Evolutionary conservation across 139 green algal genomes (phyloP).

Genomic region (Tetradesmus obliquus): DNA sequence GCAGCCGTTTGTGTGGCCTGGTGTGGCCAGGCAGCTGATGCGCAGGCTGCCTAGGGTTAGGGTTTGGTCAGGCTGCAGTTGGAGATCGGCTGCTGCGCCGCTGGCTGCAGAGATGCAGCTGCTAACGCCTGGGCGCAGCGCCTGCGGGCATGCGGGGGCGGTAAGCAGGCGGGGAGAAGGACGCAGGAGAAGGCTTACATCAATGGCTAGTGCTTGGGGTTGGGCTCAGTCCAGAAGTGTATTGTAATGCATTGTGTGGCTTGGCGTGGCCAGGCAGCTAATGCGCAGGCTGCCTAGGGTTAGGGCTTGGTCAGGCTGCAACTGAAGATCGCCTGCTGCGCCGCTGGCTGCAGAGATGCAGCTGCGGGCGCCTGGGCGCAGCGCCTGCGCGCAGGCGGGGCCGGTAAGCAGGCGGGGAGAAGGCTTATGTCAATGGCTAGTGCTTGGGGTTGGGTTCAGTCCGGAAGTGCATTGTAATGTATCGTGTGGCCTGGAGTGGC

Average conservation of each 20-base stretch:
- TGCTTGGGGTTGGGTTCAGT: no score
- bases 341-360: conserved; percentile 16
- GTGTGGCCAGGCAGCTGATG: conserved; percentile 42
- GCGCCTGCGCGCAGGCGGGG: no score
- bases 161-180: no score
- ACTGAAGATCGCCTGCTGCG: conserved; percentile 3
- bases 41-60: background rate
- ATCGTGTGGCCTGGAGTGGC: conserved; percentile 71
- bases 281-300: background rate
- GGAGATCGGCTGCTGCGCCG: background rate
- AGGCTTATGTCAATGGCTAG: no score
- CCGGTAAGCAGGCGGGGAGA: no score
- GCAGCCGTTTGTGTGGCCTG: conserved; percentile 76
- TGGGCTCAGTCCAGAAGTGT: no score
- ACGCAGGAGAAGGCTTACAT: no score
- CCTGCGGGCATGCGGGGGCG: background rate
- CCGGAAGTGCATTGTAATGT: no score
- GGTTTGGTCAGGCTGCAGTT: background rate
- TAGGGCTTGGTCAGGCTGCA: background rate
- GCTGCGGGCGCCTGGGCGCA: conserved; percentile 11
- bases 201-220: no score
- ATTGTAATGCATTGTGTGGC: conserved; percentile 58
- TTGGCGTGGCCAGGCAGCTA: conserved; percentile 51
- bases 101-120: background rate
- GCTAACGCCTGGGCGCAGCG: background rate